Evolutionary conservation across 1,284 basidiomycete species (phyloP), one percentile per base, ranked within the genome.

Genomic region (Mycena citricolor): DNA sequence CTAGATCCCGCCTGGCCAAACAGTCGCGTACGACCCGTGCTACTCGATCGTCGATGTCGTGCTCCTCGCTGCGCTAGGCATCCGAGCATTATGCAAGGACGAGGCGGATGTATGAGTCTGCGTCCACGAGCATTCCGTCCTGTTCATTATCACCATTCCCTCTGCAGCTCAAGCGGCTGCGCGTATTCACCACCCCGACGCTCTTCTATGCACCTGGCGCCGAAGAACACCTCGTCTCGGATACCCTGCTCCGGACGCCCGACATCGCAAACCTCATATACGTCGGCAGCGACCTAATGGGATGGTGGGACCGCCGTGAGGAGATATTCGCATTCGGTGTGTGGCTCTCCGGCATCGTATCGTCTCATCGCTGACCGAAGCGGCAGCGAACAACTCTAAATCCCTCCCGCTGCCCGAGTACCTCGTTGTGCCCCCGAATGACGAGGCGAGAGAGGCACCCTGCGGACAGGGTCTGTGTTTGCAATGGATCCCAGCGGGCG

Each of bases 191-290:
- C 10, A 36, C 32, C 34, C 46, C 50, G 2, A 52, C 46, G 19
- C 35, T 52, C 8, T 52, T 52, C 36, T 52, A 52, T 26, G 50
- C 50, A 2, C 50, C 50, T 4, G 50, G 50, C 20, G 50, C 50
- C 4, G 50, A 52, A 32, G 42, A 52, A 25, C 1, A 1, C 23
- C 36, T 41, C 19, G 38, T 52, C 22, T 38, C 22, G 12, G 42
- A 52, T 31, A 40, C 46, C 3, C 38, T 52, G 33, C 19, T 21
- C 8, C 45, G 46, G 17, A 39, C 46, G 1, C 38, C 43, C 5
- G 32, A 42, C 4, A 52, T 48, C 20, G 10, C 19, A 17, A 26
- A 52, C 26, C 50, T 52, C 13, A 16, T 52, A 16, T 44, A 48
- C 14, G 33, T 48, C 16, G 38, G 38, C 24, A 46, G 41, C 22